Base-by-base conservation (phyloP, 2,329 filamentous ascomycete genomes). In the Macrophomina pseudophaseolina region DNA sequence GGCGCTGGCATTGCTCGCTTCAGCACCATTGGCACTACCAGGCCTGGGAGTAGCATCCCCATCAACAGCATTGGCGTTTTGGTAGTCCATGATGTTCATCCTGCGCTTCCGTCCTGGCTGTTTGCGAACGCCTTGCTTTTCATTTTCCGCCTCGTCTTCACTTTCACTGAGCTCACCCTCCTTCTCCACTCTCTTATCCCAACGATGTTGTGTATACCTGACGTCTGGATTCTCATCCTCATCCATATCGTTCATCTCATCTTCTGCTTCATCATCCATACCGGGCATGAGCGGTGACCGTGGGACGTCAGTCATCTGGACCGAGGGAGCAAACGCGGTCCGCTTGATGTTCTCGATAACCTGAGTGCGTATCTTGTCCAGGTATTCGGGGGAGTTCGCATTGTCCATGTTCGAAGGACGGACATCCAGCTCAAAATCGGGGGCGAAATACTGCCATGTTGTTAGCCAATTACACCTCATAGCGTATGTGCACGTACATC, bases 81-180 rank as follows among this genome's bases (percentile, higher is more conserved):
- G 81, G 73, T 85, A 86, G 70, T 89, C 88, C 77, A 85, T 86
- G 66, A 90, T 88, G 67, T 89, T 87, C 58, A 86, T 81, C 68
- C 84, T 78, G 70, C 83, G 82, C 60, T 79, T 74, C 18, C 72
- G 74, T 44, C 80, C 80, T 0, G 83, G 81, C 71, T 88, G 86
- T 54, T 79, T 78, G 62, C 86, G 89, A 48, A 93, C 85, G 16
- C 93, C 94, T 49, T 83, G 83, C 49, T 87, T 87, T 78, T 93
- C 87, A 11, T 97, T 93, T 72, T 98, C 94, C 68, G 97, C 93
- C 68, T 97, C 93, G 70, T 92, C 96, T 51, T 95, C 91, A 67
- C 93, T 91, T n/a, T 79, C 77, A 51, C 77, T 75, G 38, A 94
- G 87, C 75, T 97, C 94, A 71, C 91, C 91, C 7, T 92, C 88